Evolutionary conservation across 495 filamentous ascomycete species (phyloP).

Genomic region (Paragyromitra xinjiangensis): DNA sequence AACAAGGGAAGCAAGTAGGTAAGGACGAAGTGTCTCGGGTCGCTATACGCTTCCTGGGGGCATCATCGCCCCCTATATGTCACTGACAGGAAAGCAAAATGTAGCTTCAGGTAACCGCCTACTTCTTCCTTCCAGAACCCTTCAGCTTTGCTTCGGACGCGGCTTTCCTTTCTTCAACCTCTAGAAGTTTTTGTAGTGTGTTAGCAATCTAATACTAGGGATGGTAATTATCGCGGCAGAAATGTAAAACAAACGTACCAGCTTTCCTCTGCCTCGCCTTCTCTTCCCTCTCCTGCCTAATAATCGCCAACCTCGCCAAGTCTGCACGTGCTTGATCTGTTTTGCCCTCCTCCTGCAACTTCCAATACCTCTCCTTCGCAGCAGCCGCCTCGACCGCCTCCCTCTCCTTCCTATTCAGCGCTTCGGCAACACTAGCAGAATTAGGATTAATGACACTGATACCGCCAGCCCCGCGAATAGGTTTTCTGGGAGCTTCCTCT

Average conservation of each 20-base stretch:
- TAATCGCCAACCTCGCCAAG: slow-evolving; percentile 78
- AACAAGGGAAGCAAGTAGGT: slow-evolving; percentile 1
- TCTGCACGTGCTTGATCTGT: slow-evolving; percentile 97
- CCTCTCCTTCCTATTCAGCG: slow-evolving; percentile 78
- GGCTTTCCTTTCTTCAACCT: slow-evolving; percentile 58
- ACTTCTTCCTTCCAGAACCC: slow-evolving; percentile 48
- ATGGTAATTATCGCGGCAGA: not conserved
- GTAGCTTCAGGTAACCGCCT: not conserved
- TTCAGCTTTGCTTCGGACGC: slow-evolving; percentile 51
- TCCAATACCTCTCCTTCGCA: slow-evolving; percentile 89
- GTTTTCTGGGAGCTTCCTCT: slow-evolving; percentile 60
- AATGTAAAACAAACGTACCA: slow-evolving; percentile 36
- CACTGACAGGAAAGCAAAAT: not conserved
- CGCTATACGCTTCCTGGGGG: not conserved
- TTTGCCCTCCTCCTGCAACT: slow-evolving; percentile 94
- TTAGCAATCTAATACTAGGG: not conserved
- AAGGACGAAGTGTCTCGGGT: not conserved
- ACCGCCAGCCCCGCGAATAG: slow-evolving; percentile 24
- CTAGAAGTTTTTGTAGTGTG: slow-evolving; percentile 22
- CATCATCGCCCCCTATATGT: not conserved
- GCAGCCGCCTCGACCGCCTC: slow-evolving; percentile 88
- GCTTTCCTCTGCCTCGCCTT: slow-evolving; percentile 82
- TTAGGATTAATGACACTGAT: slow-evolving; percentile 50
- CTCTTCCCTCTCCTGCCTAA: slow-evolving; percentile 85
- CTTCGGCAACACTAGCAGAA: slow-evolving; percentile 57